Percentiles rank a stretch among this genome's conserved stretches.
These are phyloP conservation scores for Suhomyces sp. DNA, from an alignment of 805 yeast species.

Conservation along the genomic window DNA sequence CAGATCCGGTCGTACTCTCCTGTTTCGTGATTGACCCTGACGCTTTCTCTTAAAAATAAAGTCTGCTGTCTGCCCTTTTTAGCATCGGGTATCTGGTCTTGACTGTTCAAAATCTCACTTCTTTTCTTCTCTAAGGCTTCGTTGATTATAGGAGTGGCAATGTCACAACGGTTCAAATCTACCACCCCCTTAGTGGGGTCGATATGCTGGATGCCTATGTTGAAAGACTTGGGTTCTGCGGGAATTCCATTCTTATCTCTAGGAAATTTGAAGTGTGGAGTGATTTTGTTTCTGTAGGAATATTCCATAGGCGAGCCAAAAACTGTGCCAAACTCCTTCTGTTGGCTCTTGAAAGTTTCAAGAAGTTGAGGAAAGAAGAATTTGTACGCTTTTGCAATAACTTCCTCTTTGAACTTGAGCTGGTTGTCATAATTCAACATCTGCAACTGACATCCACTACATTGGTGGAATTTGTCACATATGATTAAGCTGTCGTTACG, in stretches of 20 bases:
- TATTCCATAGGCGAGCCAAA: conserved; percentile 36
- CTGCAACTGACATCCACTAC: conserved; percentile 44
- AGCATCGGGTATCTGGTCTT: conserved; percentile 7
- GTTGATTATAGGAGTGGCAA: conserved; percentile 34
- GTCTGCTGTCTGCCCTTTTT: conserved; percentile 13
- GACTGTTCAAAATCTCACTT: conserved; percentile 6
- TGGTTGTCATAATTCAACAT: conserved; percentile 40
- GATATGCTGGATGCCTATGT: conserved; percentile 32
- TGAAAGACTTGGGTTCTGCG: conserved; percentile 3
- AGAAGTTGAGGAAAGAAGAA: conserved; percentile 30
- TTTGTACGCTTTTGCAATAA: conserved; percentile 32
- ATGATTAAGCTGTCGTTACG: conserved; percentile 26
- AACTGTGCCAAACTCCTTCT: conserved; percentile 22
- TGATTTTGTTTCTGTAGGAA: conserved; percentile 39
- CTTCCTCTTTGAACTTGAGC: conserved; percentile 26
- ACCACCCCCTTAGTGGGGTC: conserved; percentile 20
- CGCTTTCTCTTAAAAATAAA: conserved; percentile 33
- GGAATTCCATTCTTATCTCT: conserved; percentile 3
- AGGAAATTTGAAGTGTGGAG: conserved; percentile 34
- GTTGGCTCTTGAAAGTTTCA: conserved; percentile 1
- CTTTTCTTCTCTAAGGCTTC: conserved; percentile 16
- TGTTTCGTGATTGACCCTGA: conserved; percentile 25
- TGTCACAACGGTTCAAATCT: conserved; percentile 36
- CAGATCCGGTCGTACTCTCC: conserved; percentile 27
- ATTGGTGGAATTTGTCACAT: conserved; percentile 35